Base-by-base conservation (phyloP, 2,329 filamentous ascomycete species). In the Penicillium sp. region DNA sequence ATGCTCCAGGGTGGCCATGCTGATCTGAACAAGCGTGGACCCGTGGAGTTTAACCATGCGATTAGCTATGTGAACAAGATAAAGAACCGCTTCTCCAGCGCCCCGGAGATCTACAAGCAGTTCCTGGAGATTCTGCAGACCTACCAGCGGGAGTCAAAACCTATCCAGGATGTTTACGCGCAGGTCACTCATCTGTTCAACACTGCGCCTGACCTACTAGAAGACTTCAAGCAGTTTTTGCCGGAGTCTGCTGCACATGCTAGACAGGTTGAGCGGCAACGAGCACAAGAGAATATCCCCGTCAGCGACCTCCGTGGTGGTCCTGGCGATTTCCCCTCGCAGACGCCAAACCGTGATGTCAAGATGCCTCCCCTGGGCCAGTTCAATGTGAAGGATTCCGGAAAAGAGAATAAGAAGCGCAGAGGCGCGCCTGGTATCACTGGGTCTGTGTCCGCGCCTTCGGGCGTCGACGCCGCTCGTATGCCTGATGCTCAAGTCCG, bases 51-150 rank as follows among this genome's bases (percentile, higher is more conserved):
- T 71, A 98, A 98, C 67, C 93, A 98, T 72, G 93, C 93, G 0
- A 98, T 98, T 56, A 97, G 91, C 69, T 98, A 98, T 65, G 93
- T 98, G 47, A 98, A 98, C 68, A 98, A 98, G 75, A 98, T 98
- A 64, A 98, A 98, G 89, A 98, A 97, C 67, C 92, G 93, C 39
- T 98, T 97, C 72, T 87, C 95, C 62, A 86, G 91, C 64, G 91
- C 95, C 57, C 93, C 93, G 6, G 93, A 98, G 68, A 97, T 98
- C 55, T 98, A 98, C 76, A 98, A 98, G 71, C 92, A 98, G 66
- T 98, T 98, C 66, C 80, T 98, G 27, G 93, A 98, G 69, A 98
- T 98, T 42, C 76, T 98, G 40, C 93, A 98, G 72, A 98, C 93
- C 2, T 98, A 98, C 64, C 93, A 98, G 71, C 83, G 93, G 49